Conservation (phyloP, 2,329 filamentous ascomycete genomes). For the Ceratocystis lukuohia region DNA sequence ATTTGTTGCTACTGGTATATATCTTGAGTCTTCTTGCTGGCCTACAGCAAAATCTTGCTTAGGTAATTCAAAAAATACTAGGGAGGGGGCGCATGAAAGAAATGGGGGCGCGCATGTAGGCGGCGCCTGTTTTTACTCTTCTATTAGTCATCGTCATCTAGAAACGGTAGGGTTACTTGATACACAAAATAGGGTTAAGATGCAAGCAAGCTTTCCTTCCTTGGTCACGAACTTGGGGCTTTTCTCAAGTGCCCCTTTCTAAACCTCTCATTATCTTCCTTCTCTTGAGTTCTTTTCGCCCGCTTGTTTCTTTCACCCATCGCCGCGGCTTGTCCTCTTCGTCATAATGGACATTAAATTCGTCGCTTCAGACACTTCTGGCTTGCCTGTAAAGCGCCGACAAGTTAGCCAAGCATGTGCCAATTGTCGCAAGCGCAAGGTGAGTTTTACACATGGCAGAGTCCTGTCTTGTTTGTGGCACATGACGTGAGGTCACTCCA, state of each 20-base stretch:
- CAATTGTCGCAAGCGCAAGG: slow-evolving; percentile 42
- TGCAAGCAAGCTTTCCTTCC: neutral
- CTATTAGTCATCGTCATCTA: neutral
- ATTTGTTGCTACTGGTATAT: too few species aligned
- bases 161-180: neutral
- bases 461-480: neutral
- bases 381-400: slow-evolving; percentile 44
- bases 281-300: neutral
- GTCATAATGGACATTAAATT: slow-evolving; percentile 14
- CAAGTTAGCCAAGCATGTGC: slow-evolving; percentile 46
- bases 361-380: slow-evolving; percentile 23
- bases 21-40: too few species aligned
- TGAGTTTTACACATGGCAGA: slow-evolving; percentile 22
- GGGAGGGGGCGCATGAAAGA: too few species aligned
- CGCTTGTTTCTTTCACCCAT: neutral
- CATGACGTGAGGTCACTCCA: neutral
- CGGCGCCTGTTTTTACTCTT: neutral
- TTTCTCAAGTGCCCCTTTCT: neutral
- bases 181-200: neutral
- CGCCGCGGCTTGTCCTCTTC: neutral
- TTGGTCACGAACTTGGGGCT: neutral
- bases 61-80: too few species aligned
- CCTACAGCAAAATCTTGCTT: too few species aligned
- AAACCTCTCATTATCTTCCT: neutral
- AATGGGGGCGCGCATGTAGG: too few species aligned